These are phyloP conservation scores for Physcomitrium patens DNA, from an alignment of 225 moss, liverwort and hornwort genomes.

Conservation along the genomic window DNA sequence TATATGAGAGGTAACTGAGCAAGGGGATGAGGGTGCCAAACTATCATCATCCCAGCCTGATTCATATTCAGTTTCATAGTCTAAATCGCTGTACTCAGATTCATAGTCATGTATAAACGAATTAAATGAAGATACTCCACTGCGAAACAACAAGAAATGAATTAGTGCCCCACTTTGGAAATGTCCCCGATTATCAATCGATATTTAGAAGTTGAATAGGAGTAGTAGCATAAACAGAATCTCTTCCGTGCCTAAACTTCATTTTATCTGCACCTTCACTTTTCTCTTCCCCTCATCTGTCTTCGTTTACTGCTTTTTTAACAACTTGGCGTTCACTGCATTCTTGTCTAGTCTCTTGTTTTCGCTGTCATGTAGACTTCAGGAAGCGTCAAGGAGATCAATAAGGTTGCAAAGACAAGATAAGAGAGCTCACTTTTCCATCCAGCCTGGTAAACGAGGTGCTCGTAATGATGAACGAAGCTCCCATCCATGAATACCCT, in stretches of 20 bases:
- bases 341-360: neutral
- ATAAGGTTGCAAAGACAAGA: neutral
- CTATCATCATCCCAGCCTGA: slow-evolving; percentile 73
- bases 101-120: slow-evolving; percentile 76
- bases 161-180: neutral
- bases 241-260: neutral
- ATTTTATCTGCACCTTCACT: neutral
- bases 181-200: neutral
- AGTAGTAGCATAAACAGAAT: neutral
- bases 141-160: slow-evolving; percentile 32
- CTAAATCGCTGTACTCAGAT: slow-evolving; percentile 53
- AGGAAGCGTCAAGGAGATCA: slow-evolving; percentile 8
- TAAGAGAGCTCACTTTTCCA: slow-evolving; percentile 74
- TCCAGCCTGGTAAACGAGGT: slow-evolving; percentile 85
- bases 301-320: neutral
- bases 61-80: slow-evolving; percentile 62
- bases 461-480: slow-evolving; percentile 78
- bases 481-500: slow-evolving; percentile 95
- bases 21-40: slow-evolving; percentile 73
- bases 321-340: neutral
- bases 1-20: slow-evolving; percentile 59
- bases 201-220: neutral
- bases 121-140: slow-evolving; percentile 97
- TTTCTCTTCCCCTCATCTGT: neutral
- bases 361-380: neutral